A percentile compares a stretch with the other conserved stretches of the same genome.
Evolutionary conservation across 2,329 filamentous ascomycete genomes (phyloP).

Genomic region (Penicillium sp.): DNA sequence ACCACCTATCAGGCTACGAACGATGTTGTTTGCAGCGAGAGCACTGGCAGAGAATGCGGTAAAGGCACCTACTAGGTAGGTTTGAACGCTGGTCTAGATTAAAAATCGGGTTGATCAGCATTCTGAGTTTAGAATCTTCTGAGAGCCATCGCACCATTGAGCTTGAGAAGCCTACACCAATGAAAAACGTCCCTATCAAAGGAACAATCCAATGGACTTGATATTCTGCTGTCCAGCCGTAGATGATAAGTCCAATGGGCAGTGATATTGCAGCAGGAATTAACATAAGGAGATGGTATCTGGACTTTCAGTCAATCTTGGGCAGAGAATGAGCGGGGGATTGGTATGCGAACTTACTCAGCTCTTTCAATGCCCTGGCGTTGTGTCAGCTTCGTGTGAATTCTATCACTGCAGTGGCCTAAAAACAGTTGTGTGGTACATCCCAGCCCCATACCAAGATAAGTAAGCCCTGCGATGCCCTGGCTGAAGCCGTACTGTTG

Average conservation of each 20-base stretch:
- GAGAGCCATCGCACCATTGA: constrained; percentile 16
- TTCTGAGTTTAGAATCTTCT: not conserved
- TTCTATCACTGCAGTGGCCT: not conserved
- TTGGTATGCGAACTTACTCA: constrained; percentile 33
- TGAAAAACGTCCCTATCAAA: constrained; percentile 46
- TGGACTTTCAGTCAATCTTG: not conserved
- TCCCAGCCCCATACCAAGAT: constrained; percentile 30
- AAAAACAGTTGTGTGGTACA: not conserved
- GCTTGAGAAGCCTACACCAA: constrained; percentile 38
- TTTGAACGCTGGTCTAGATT: constrained; percentile 23
- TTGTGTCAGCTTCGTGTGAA: not conserved
- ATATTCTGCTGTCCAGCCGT: constrained; percentile 48
- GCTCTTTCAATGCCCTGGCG: constrained; percentile 31
- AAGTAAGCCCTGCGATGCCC: constrained; percentile 26
- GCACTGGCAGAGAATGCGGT: constrained; percentile 47
- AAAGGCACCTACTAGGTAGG: constrained; percentile 37
- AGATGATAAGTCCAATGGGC: constrained; percentile 47
- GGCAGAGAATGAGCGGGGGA: too few species aligned
- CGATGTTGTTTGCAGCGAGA: constrained; percentile 46
- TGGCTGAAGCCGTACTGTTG: constrained; percentile 26
- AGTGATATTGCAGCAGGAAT: constrained; percentile 48
- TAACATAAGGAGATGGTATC: constrained; percentile 53
- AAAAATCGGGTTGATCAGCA: not conserved
- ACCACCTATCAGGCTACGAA: constrained; percentile 46
- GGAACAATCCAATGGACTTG: constrained; percentile 46